Evolutionary conservation across 371 early-diverging fungal species (phyloP).

Genomic region (Mucor sp.): DNA sequence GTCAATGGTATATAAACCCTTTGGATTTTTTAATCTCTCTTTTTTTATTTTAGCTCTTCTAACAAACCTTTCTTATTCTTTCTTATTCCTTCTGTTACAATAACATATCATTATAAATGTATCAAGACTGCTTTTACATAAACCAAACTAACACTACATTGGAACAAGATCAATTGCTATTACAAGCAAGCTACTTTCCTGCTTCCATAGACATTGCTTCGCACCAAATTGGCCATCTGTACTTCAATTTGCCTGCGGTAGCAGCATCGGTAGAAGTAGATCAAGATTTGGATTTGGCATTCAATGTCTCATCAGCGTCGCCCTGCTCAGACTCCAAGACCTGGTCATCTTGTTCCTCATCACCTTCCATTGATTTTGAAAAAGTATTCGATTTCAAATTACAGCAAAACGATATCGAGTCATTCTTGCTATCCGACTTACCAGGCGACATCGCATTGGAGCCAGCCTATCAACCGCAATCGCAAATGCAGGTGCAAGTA

Average conservation of each 20-base stretch:
- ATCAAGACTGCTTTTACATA: conserved; percentile 3
- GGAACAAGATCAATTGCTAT: background rate
- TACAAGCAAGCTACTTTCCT: background rate
- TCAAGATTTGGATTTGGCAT: background rate
- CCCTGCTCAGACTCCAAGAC: background rate
- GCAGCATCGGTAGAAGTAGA: background rate
- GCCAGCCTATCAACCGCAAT: background rate
- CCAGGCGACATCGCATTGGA: background rate
- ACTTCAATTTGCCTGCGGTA: background rate
- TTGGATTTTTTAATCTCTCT: background rate
- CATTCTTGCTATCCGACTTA: background rate
- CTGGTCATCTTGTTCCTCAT: background rate
- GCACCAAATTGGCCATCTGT: background rate
- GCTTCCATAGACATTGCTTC: background rate
- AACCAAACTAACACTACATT: background rate
- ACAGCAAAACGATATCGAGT: background rate
- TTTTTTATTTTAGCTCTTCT: background rate
- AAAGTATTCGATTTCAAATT: background rate
- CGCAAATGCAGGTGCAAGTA: background rate
- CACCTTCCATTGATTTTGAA: background rate
- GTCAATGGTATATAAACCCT: background rate
- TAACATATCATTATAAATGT: background rate
- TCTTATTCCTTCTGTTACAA: background rate
- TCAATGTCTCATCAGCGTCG: background rate
- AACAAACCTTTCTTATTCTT: background rate